Conservation (phyloP, 108 stramenopile species). For the Cyclotella choctawhatcheeana region DNA sequence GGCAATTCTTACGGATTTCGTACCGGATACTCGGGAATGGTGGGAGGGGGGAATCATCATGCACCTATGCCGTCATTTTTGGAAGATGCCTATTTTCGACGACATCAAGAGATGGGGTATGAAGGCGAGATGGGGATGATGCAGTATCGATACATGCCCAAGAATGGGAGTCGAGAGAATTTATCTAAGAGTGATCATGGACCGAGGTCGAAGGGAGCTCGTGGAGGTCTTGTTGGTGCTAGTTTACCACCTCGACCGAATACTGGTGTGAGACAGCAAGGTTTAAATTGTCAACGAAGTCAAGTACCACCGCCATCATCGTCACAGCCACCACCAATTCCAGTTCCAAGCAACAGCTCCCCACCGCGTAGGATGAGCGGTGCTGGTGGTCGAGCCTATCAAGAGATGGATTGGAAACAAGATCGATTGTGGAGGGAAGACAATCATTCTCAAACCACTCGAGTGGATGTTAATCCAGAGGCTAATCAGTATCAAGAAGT, state of each 20-base stretch:
- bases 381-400: constrained; percentile 7
- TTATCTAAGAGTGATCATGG: constrained; percentile 1
- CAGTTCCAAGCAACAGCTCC: too few species aligned
- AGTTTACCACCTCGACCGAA: not conserved
- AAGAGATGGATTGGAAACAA: constrained; percentile 27
- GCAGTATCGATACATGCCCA: too few species aligned
- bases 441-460: constrained; percentile 16
- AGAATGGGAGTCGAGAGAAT: not conserved
- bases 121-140: too few species aligned
- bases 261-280: not conserved
- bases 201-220: not conserved
- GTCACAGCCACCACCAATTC: too few species aligned
- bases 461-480: too few species aligned
- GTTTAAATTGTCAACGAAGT: too few species aligned
- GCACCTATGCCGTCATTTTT: too few species aligned
- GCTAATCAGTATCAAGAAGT: too few species aligned
- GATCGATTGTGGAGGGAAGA: constrained; percentile 37
- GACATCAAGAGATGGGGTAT: too few species aligned
- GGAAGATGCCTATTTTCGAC: too few species aligned
- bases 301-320: not conserved
- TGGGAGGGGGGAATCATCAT: not conserved
- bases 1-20: constrained; percentile 3
- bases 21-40: not conserved
- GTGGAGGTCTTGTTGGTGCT: not conserved
- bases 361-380: not conserved